A percentile compares a stretch with the other conserved stretches of the same genome.
Evolutionary conservation across 208 protist genomes (phyloP).

Genomic region (Trypanosoma mega): DNA sequence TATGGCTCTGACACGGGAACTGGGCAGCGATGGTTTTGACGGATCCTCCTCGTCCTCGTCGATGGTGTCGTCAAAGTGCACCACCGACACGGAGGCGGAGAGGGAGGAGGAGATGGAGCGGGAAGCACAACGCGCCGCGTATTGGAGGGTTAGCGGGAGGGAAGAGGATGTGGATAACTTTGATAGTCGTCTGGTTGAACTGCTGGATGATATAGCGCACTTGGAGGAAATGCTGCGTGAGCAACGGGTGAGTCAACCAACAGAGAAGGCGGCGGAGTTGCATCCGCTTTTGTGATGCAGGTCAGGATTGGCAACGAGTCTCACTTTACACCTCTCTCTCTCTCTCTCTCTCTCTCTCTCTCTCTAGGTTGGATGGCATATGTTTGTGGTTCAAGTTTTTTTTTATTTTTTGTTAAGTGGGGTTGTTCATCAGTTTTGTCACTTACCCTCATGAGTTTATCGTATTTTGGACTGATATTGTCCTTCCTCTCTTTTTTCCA

Average conservation of each 20-base stretch:
- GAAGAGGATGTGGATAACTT: background rate
- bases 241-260: background rate
- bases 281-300: background rate
- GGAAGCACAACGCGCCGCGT: background rate
- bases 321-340: no score
- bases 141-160: background rate
- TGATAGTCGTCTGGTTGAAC: background rate
- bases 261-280: background rate
- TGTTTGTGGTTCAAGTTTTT: no score
- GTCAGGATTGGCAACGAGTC: no score
- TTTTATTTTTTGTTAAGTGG: no score
- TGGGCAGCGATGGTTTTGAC: no score
- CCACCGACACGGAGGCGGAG: conserved; percentile 10
- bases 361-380: no score
- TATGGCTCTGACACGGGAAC: no score
- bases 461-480: background rate
- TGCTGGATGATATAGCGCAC: conserved; percentile 6
- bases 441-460: no score
- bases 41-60: conserved; percentile 5
- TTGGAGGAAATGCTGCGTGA: background rate
- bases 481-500: background rate
- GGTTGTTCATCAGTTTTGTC: no score
- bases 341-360: no score
- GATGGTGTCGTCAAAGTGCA: conserved; percentile 8
- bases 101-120: background rate